Base-by-base conservation (phyloP, 768 basidiomycete species). In the Pleurotus cornucopiae region DNA sequence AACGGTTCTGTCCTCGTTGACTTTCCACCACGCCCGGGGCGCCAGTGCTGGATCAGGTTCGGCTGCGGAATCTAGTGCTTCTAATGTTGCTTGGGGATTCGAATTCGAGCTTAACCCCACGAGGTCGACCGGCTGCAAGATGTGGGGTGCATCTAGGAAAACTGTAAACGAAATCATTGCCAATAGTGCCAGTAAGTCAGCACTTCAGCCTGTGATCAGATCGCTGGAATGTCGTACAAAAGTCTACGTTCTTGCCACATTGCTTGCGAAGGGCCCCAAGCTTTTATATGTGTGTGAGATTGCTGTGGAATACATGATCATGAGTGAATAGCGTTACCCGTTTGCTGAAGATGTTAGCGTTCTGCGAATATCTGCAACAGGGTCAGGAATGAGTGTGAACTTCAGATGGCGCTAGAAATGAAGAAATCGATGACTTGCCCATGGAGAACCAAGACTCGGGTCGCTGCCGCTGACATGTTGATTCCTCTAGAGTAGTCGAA, bases 21-120 rank as follows among this genome's bases (percentile, higher is more conserved):
- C 63, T 56, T 71, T 81, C 83, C 84, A 94, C 91, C 91, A 93
- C 3, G 75, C 87, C 55, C 89, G 76, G 3, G 88, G 81, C 5
- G 73, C 77, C 23, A 80, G 67, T 18, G 80, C 68, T 3, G 82
- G 83, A 61, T 88, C 83, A 62, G 39, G 69, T 67, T 20, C 69
- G 54, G 44, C 51, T 5, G 74, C 60, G 3, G 77, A 73, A 4
- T 74, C 80, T 18, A 80, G 66, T 2, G 73, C 70, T 16, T 68
- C 73, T 11, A 73, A 60, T 3, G 69, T 65, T 1, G 68, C 61
- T 18, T 58, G 62, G 12, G 69, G 56, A 23, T 60, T 57, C 40
- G 57, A 52, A 23, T 60, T 57, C 40, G 57, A 51, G 3, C 66
- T 57, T 13, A 61, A 56, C 5, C 67, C 69, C 1, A 63, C 55